Evolutionary conservation across 2,329 filamentous ascomycete species (phyloP), one percentile per base, ranked within the genome.

Genomic region (Ophiocordyceps camponoti-floridani): DNA sequence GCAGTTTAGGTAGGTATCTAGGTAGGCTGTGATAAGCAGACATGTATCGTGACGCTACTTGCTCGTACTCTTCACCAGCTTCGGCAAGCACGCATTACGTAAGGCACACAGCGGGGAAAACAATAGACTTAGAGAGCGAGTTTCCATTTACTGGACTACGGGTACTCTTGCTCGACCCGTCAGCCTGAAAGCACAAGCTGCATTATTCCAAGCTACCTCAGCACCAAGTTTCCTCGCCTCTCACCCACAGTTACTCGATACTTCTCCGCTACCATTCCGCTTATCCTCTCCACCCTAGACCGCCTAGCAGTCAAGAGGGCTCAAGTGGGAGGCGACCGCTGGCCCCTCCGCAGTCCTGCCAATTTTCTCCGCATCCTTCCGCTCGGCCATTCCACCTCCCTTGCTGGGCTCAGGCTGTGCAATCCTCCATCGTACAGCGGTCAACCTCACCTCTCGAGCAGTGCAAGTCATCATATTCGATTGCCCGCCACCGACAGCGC

Each of bases 301-400:
- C 35, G n/a, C n/a, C 35, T 18, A 18, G 19, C 18, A 41, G 18
- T 41, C 18, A 10, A 23, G 19, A 19, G 38, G 12, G 11, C 18
- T 10, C 12, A 11, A 23, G 38, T 5, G 10, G 38, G 13, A n/a
- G 18, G 12, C 11, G 16, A 18, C 38, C 11, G 38, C 38, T n/a
- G 13, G 38, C 19, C 26, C 40, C 28, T 30, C 28, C 28, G 12
- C 28, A 9, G 28, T 28, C 9, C 41, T 43, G 38, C 18, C 41
- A 47, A 47, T 41, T 45, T 47, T 43, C 46, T 47, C 46, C 46
- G 43, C 46, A 47, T 43, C 45, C 16, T 35, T 37, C 45, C 45
- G 28, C 47, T 41, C 23, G 18, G 16, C 14, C 38, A 40, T 41
- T 45, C 40, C 37, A 43, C 43, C 37, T 30, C 28, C 28, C 8